These are phyloP conservation scores for Starmera dryadoides DNA, from an alignment of 805 yeast species.

Conservation along the genomic window DNA sequence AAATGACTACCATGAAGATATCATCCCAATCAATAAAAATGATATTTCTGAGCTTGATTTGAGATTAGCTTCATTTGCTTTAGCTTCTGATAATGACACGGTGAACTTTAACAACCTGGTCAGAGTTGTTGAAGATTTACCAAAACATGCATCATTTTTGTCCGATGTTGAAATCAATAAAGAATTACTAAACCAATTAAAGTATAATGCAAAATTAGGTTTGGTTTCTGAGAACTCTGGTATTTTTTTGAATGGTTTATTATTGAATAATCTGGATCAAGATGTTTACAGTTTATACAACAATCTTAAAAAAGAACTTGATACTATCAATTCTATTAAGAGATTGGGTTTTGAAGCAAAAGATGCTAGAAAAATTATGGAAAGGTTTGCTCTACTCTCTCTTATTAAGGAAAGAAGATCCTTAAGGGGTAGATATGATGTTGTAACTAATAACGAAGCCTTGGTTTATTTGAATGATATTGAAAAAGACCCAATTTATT, in stretches of 20 bases:
- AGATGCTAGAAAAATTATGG: constrained; percentile 29
- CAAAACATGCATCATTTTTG: constrained; percentile 36
- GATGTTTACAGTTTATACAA: constrained; percentile 36
- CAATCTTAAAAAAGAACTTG: constrained; percentile 29
- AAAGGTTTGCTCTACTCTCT: constrained; percentile 29
- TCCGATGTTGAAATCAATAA: constrained; percentile 12
- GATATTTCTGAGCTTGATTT: constrained; percentile 31
- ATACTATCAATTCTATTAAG: constrained; percentile 17
- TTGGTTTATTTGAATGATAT: constrained; percentile 75
- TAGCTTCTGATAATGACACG: constrained; percentile 15
- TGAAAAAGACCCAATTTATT: constrained; percentile 52
- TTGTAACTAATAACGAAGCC: constrained; percentile 22
- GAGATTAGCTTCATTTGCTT: constrained; percentile 28
- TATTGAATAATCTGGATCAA: constrained; percentile 37
- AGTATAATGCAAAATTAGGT: constrained; percentile 30
- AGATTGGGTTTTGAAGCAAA: constrained; percentile 26
- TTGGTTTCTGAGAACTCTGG: constrained; percentile 35
- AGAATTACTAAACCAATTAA: constrained; percentile 21
- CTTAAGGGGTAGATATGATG: constrained; percentile 17
- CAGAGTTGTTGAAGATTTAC: constrained; percentile 42
- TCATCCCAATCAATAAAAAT: constrained; percentile 23
- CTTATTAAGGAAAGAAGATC: constrained; percentile 10
- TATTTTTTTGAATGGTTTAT: constrained; percentile 65
- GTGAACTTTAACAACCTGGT: constrained; percentile 31
- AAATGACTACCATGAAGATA: constrained; percentile 20